Percentiles rank a stretch among this genome's conserved stretches.
phyloP scores from a whole-genome alignment of 75 land plant species.

The Ceratopteris richardii region DNA sequence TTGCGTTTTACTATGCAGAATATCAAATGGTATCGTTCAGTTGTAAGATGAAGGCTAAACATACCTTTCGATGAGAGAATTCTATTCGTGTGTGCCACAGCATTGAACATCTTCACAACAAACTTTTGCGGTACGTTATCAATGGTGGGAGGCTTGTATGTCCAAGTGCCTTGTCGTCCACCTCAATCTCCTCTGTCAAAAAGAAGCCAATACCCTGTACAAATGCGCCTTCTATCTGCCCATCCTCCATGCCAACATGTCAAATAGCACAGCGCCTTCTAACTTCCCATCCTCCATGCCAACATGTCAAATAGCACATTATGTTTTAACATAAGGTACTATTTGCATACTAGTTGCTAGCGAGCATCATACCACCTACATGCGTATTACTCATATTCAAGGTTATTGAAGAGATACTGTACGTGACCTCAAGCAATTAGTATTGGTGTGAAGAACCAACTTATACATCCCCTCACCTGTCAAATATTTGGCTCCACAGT shows the following conservation, averaged over 20 bases:
- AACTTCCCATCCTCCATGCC: too few relatives aligned
- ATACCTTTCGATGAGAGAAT: conserved; percentile 87
- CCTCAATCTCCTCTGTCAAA: conserved; percentile 16
- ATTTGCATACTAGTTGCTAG: too few relatives aligned
- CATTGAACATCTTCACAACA: conserved; percentile 71
- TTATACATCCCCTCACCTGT: too few relatives aligned
- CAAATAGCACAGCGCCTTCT: background rate
- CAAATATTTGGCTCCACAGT: conserved; percentile 92
- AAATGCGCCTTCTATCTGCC: conserved; percentile 96
- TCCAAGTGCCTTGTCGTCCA: conserved; percentile 35
- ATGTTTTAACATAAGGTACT: too few relatives aligned
- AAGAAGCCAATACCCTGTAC: conserved; percentile 60
- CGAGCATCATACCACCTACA: too few relatives aligned
- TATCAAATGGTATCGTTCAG: too few relatives aligned
- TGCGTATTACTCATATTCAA: too few relatives aligned
- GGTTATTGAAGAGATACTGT: too few relatives aligned
- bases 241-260: background rate
- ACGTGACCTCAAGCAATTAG: too few relatives aligned
- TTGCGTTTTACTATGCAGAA: too few relatives aligned
- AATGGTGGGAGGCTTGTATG: conserved; percentile 63
- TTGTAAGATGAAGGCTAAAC: background rate
- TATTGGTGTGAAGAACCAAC: too few relatives aligned
- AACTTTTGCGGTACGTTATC: conserved; percentile 73
- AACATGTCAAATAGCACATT: too few relatives aligned
- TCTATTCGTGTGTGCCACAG: conserved; percentile 58